These are phyloP conservation scores for Suhomyces taliae DNA, from an alignment of 1,139 yeast species.

Conservation along the genomic window DNA sequence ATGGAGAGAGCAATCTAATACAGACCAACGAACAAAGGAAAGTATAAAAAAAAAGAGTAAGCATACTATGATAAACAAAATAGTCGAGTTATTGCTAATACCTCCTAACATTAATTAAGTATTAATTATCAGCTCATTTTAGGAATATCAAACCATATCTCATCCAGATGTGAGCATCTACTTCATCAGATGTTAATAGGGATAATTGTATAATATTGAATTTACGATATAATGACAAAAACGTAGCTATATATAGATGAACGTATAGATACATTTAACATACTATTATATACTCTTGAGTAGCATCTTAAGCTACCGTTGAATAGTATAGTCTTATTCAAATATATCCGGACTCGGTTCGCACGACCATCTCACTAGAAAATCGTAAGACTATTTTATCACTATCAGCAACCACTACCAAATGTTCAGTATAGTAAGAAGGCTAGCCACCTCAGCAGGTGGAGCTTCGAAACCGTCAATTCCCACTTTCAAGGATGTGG, in stretches of 20 bases:
- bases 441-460: slow-evolving; percentile 8
- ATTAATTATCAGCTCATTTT: too few relatives aligned
- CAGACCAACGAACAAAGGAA: not conserved
- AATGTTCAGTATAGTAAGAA: slow-evolving; percentile 8
- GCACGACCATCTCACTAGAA: slow-evolving; percentile 1
- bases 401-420: not conserved
- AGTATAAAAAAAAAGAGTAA: too few relatives aligned
- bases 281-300: too few relatives aligned
- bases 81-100: too few relatives aligned
- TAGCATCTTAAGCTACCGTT: too few relatives aligned
- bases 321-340: too few relatives aligned
- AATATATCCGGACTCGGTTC: not conserved
- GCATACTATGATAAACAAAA: too few relatives aligned
- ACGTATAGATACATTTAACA: too few relatives aligned
- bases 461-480: not conserved
- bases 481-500: slow-evolving; percentile 56
- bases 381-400: slow-evolving; percentile 3
- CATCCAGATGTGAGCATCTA: too few relatives aligned
- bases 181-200: too few relatives aligned
- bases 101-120: too few relatives aligned
- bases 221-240: not conserved
- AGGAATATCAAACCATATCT: too few relatives aligned
- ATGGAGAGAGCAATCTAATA: not conserved
- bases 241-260: not conserved
- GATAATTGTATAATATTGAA: not conserved